Percentiles rank a stretch among this genome's conserved stretches.
Conservation (phyloP, 73 alveolate species). For the Stentor coeruleus region DNA sequence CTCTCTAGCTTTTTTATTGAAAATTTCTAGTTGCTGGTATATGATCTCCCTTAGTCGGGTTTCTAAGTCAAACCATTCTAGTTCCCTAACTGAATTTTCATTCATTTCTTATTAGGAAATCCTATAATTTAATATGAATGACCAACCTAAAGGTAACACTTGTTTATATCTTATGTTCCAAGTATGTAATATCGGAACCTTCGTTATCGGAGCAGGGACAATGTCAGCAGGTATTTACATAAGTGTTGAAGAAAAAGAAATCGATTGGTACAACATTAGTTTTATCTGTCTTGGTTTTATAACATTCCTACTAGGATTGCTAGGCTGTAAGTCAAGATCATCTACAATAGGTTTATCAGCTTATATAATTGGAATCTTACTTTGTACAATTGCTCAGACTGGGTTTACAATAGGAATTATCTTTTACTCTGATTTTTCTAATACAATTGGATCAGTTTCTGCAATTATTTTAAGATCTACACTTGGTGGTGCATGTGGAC, state of each 20-base stretch:
- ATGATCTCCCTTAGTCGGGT: background rate
- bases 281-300: background rate
- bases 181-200: background rate
- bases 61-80: constrained; percentile 23
- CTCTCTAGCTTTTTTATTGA: constrained; percentile 11
- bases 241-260: background rate
- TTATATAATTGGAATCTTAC: background rate
- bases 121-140: background rate
- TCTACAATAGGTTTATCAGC: background rate
- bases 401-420: background rate
- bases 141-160: background rate
- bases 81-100: background rate
- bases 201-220: background rate
- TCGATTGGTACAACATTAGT: background rate
- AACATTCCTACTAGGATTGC: background rate
- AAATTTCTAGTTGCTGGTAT: background rate
- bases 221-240: background rate
- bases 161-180: background rate
- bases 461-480: background rate
- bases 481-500: background rate
- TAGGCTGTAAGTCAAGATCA: background rate
- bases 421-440: background rate
- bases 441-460: background rate
- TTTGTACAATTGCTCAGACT: background rate
- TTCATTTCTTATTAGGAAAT: background rate